Percentiles rank a stretch among this genome's conserved stretches.
Evolutionary conservation across 768 basidiomycete genomes (phyloP).

Genomic region (Saitozyma sp.): DNA sequence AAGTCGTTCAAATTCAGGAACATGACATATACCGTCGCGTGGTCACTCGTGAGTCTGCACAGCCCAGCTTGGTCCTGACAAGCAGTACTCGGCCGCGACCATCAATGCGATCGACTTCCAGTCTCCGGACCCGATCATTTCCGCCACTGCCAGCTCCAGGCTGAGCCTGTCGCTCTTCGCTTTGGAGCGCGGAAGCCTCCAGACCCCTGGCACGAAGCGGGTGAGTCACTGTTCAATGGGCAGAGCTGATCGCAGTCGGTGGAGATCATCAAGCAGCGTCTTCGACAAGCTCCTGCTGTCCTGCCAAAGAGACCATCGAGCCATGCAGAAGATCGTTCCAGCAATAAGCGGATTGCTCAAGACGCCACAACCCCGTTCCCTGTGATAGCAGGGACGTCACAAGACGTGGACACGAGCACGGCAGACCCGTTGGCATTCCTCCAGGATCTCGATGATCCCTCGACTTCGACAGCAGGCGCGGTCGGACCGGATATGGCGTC

Average conservation of each 20-base stretch:
- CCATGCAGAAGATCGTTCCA: neutral
- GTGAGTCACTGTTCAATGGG: slow-evolving; percentile 8
- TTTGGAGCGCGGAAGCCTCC: slow-evolving; percentile 18
- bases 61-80: neutral
- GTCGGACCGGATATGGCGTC: neutral
- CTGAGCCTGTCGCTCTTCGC: slow-evolving; percentile 19
- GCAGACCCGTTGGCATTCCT: neutral
- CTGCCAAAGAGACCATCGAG: slow-evolving; percentile 7
- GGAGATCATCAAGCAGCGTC: slow-evolving; percentile 26
- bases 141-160: slow-evolving; percentile 15
- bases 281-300: slow-evolving; percentile 5
- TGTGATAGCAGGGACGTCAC: neutral
- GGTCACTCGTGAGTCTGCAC: slow-evolving; percentile 22
- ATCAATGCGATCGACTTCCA: slow-evolving; percentile 31
- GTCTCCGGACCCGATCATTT: slow-evolving; percentile 7
- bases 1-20: slow-evolving; percentile 25
- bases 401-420: neutral
- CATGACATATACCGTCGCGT: slow-evolving; percentile 25
- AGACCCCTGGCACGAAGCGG: slow-evolving; percentile 21
- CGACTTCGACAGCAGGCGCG: neutral
- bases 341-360: neutral
- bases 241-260: slow-evolving; percentile 12
- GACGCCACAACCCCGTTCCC: too few species aligned
- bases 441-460: neutral
- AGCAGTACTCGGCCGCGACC: slow-evolving; percentile 25